phyloP scores from a whole-genome alignment of 495 filamentous ascomycete genomes.

The Ramalina peruviana region DNA sequence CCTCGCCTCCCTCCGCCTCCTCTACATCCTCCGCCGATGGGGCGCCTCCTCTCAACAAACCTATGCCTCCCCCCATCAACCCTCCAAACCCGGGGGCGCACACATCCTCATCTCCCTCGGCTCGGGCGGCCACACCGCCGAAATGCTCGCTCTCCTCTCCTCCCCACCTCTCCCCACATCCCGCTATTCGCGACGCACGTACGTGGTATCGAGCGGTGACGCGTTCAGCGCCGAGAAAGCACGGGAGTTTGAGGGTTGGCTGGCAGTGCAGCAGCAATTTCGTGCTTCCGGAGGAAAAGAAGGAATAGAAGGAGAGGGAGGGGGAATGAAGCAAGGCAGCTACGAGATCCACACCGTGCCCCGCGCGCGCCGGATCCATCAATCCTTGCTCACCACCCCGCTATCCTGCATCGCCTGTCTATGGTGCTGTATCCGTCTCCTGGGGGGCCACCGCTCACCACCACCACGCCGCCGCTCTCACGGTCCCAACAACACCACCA shows the following conservation, averaged over 20 bases:
- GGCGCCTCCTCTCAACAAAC: constrained; percentile 10
- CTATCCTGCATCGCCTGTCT: constrained; percentile 45
- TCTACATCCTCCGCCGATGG: constrained; percentile 31
- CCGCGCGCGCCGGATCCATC: constrained; percentile 64
- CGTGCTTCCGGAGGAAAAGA: no score
- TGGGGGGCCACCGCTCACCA: constrained; percentile 20
- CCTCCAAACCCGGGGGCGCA: constrained; percentile 20
- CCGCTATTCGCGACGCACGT: constrained; percentile 58
- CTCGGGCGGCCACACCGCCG: constrained; percentile 84
- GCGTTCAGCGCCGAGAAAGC: constrained; percentile 51
- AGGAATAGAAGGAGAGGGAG: no score
- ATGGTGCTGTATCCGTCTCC: constrained; percentile 30
- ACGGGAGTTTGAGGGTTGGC: constrained; percentile 41
- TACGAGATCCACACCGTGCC: constrained; percentile 50
- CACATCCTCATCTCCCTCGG: constrained; percentile 78
- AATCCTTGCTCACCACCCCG: constrained; percentile 55
- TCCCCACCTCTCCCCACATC: constrained; percentile 29
- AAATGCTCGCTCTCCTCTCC: constrained; percentile 74
- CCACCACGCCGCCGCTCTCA: background rate
- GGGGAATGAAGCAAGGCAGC: background rate
- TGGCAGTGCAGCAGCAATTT: constrained; percentile 1
- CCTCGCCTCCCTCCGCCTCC: constrained; percentile 30
- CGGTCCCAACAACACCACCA: constrained; percentile 11
- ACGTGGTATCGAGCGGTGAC: constrained; percentile 68
- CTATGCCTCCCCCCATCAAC: background rate